These are phyloP conservation scores for Umbelopsis isabellina DNA, from an alignment of 192 early-diverging fungal genomes.

Conservation along the genomic window DNA sequence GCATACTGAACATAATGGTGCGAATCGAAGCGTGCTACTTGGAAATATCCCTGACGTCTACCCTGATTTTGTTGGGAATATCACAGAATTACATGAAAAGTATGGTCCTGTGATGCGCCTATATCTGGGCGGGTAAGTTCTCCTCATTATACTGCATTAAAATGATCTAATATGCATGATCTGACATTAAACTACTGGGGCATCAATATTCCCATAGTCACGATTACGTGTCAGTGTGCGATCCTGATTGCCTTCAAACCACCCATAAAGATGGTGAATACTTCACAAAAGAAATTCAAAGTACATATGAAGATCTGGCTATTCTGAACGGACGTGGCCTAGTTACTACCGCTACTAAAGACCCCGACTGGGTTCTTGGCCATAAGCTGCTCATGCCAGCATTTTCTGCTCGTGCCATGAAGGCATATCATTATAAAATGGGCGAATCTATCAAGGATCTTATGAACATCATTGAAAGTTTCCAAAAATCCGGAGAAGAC, in stretches of 20 bases:
- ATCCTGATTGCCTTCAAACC: conserved; percentile 39
- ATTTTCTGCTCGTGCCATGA: conserved; percentile 44
- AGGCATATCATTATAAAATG: conserved; percentile 49
- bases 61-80: conserved; percentile 15
- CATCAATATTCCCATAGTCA: background rate
- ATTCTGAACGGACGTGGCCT: conserved; percentile 43
- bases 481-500: conserved; percentile 28
- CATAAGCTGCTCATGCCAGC: conserved; percentile 67
- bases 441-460: conserved; percentile 36
- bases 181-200: too few relatives aligned
- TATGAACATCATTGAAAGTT: conserved; percentile 39
- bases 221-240: conserved; percentile 47
- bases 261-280: conserved; percentile 52
- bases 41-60: conserved; percentile 20
- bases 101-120: conserved; percentile 45
- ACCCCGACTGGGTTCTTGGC: conserved; percentile 56
- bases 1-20: too few relatives aligned
- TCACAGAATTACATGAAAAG: conserved; percentile 18
- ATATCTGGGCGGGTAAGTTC: conserved; percentile 20
- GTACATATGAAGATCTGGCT: conserved; percentile 33
- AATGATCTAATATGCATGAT: too few relatives aligned
- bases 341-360: conserved; percentile 54
- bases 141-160: too few relatives aligned
- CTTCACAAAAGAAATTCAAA: conserved; percentile 55
- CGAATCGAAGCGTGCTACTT: background rate